A percentile compares a stretch with the other conserved stretches of the same genome.
Evolutionary conservation across 768 basidiomycete genomes (phyloP).

Genomic region (Termitomyces bulborhizus): DNA sequence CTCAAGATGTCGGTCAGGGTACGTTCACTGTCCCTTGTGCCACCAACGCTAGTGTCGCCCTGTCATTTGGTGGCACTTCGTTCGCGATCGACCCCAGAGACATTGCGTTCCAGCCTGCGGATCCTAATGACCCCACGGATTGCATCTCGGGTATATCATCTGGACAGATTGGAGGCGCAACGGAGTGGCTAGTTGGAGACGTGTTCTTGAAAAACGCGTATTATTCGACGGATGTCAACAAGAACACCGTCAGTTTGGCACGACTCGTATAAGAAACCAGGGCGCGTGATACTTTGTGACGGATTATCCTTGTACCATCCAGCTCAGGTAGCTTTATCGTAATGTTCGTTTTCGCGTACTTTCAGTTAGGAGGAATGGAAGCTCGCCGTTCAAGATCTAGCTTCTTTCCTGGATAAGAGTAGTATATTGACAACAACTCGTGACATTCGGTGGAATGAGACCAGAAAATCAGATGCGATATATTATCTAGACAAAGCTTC

Average conservation of each 20-base stretch:
- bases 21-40: constrained; percentile 48
- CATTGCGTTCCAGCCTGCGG: constrained; percentile 47
- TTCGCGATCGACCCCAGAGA: constrained; percentile 63
- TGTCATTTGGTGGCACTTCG: constrained; percentile 39
- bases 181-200: constrained; percentile 72
- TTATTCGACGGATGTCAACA: constrained; percentile 55
- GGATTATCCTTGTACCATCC: not conserved
- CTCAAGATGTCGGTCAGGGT: constrained; percentile 37
- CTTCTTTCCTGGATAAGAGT: no score
- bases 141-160: constrained; percentile 69
- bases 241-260: constrained; percentile 57
- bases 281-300: not conserved
- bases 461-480: no score
- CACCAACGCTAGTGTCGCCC: constrained; percentile 32
- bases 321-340: constrained; percentile 7
- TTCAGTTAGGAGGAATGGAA: not conserved
- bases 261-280: constrained; percentile 28
- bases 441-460: no score
- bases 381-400: not conserved
- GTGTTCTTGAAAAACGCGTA: constrained; percentile 77
- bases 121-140: constrained; percentile 46
- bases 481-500: no score
- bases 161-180: constrained; percentile 52
- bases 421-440: no score
- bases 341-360: constrained; percentile 5